These are phyloP conservation scores for Pichia paraexigua DNA, from an alignment of 805 yeast species.

Conservation along the genomic window DNA sequence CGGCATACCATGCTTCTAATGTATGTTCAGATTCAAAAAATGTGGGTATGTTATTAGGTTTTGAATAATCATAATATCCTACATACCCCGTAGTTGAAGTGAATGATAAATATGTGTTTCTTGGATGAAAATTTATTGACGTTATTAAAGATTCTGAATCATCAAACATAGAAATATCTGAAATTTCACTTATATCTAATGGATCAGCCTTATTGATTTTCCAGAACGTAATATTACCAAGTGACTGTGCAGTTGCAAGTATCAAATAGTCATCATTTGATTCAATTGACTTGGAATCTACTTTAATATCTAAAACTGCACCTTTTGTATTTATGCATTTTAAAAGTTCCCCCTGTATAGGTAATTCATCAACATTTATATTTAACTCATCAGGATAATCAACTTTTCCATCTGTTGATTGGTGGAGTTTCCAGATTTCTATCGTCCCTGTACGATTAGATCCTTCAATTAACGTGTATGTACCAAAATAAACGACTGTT, in stretches of 20 bases:
- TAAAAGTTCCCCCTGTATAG: not conserved
- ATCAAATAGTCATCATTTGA: slow-evolving; percentile 31
- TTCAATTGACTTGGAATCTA: slow-evolving; percentile 35
- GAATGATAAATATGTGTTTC: slow-evolving; percentile 33
- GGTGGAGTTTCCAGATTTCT: slow-evolving; percentile 30
- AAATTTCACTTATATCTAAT: slow-evolving; percentile 16
- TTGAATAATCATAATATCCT: slow-evolving; percentile 19
- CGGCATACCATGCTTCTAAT: slow-evolving; percentile 85
- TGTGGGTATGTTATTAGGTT: slow-evolving; percentile 5
- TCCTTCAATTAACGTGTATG: slow-evolving; percentile 62
- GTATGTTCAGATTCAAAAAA: slow-evolving; percentile 41
- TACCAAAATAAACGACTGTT: slow-evolving; percentile 56
- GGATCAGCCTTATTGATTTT: slow-evolving; percentile 20
- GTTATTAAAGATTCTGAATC: slow-evolving; percentile 45
- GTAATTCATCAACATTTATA: not conserved
- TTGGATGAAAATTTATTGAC: slow-evolving; percentile 51
- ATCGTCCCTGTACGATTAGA: slow-evolving; percentile 59
- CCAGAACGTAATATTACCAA: slow-evolving; percentile 72
- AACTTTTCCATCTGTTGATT: not conserved
- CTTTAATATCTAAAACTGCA: slow-evolving; percentile 73
- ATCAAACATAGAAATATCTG: slow-evolving; percentile 41
- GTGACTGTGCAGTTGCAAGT: slow-evolving; percentile 66
- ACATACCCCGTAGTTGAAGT: slow-evolving; percentile 67
- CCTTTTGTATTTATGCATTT: slow-evolving; percentile 33
- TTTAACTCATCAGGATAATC: slow-evolving; percentile 8